Evolutionary conservation across 2,329 filamentous ascomycete species (phyloP), one percentile per base, ranked within the genome.

Genomic region (Colletotrichum magnum): DNA sequence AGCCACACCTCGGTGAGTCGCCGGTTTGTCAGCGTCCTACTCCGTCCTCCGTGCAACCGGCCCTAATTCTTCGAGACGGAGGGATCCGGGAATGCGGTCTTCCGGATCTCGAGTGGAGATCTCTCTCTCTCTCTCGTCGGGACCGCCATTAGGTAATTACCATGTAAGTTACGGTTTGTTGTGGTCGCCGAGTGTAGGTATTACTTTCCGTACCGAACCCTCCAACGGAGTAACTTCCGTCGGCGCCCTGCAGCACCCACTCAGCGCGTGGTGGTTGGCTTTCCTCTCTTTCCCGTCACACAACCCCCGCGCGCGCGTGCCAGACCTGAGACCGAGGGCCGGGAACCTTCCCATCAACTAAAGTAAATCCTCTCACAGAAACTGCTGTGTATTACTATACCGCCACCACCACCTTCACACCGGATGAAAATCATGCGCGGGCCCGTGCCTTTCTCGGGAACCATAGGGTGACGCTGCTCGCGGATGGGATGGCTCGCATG

Each of bases 1-100:
- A 60, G 32, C 2, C 43, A 52, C 48, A 57, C 15, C 21, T 53
- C 61, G 65, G 65, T 68, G 60, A 68, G 48, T 36, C 21, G 18
- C 18, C 41, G 6, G 26, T 58, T 50, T 48, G 60, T 62, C 58
- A 66, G 64, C 64, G 50, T 32, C 6, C 18, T 3, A 41, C 9
- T 18, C 18, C 26, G 13, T n/a, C 4, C 47, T n/a, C 41, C 15
- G 4, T 43, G 6, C 41, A 43, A 16, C 36, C 51, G 43, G 51
- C 54, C 62, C 47, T 45, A 43, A 47, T 16, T 43, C 10, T 52
- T 32, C 26, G 13, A 13, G 6, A 52, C 21, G 18, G 18, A 18
- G 18, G 18, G 18, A 18, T 18, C 32, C 26, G 50, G 50, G 28
- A 47, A 32, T 6, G 39, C 28, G 39, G 28, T 47, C 39, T 39